Base-by-base conservation (phyloP, 371 early-diverging fungal species). In the Apophysomyces ossiformis region DNA sequence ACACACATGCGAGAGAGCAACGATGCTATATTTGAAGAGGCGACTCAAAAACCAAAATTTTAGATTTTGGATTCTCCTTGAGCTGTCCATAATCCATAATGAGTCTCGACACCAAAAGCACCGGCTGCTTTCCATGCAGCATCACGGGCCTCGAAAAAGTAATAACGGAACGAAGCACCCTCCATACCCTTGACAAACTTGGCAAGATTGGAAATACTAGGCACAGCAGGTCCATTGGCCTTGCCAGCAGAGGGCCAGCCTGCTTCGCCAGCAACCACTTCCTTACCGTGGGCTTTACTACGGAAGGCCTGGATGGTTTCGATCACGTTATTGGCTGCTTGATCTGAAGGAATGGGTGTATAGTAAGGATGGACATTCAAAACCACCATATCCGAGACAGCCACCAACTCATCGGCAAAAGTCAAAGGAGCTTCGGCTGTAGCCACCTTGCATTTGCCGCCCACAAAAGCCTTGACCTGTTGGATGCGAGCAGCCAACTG, bases 161-260 rank as follows among this genome's bases (percentile, higher is more conserved):
- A 82, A 62, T 89, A 89, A 45, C 83, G 70, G 57, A 89, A 64
- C 21, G 77, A 69, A 11, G 74, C 56, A 6, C 13, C 69, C 41
- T 69, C 57, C 9, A 84, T 69, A 4, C 72, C 73, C 46, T 75
- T 74, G 57, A 83, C 79, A 59, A 77, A 87, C 41, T 61, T 73
- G 63, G 77, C 66, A 54, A 82, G 69, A 65, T 84, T 84, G 12
- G 65, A 41, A 7, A 77, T 65, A 57, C 84, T 77, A 7, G 89
- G 85, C 9, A 75, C 76, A 41, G 86, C 81, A 12, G 63, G 58
- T 4, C 83, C 86, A 36, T 63, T 71, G 57, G 76, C 57, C 58
- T 74, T 72, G n/a, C 90, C 90, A 18, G 70, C 75, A 56, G 82
- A 77, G 47, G 90, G 90, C 89, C 89, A 90, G 68, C 90, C 90